Conservation (phyloP, 345 rosid genomes). For the Lumnitzera racemosa region DNA sequence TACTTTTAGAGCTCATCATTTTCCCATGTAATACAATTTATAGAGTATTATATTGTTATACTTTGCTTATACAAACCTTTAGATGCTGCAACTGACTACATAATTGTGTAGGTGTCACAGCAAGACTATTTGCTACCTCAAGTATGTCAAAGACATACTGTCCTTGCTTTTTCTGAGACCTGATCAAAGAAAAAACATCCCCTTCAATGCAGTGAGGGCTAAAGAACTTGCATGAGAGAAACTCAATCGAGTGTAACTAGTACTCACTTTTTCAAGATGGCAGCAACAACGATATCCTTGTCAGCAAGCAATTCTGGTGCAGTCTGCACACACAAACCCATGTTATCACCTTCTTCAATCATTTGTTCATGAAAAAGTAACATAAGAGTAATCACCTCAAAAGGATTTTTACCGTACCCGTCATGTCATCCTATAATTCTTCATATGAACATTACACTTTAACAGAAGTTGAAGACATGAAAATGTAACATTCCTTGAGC, state of each 20-base stretch:
- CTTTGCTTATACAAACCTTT: conserved; percentile 41
- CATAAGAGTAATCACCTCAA: neutral
- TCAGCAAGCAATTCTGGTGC: conserved; percentile 64
- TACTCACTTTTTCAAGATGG: conserved; percentile 68
- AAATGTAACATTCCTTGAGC: too few relatives aligned
- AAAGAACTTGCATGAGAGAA: neutral
- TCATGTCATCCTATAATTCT: too few relatives aligned
- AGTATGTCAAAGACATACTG: conserved; percentile 62
- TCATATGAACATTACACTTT: too few relatives aligned
- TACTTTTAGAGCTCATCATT: too few relatives aligned
- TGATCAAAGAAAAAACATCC: conserved; percentile 12
- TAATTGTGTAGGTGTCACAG: conserved; percentile 43
- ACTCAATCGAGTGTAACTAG: conserved; percentile 1
- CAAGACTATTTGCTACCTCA: conserved; percentile 49
- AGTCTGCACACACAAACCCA: conserved; percentile 51
- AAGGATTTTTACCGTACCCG: too few relatives aligned
- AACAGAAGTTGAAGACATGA: too few relatives aligned
- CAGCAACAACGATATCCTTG: conserved; percentile 49
- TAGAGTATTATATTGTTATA: too few relatives aligned
- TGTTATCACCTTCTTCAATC: conserved; percentile 19
- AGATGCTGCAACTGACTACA: conserved; percentile 57
- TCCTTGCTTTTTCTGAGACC: conserved; percentile 66
- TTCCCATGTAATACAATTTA: too few relatives aligned
- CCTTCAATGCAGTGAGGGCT: neutral
- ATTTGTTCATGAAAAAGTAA: conserved; percentile 7